Base-by-base conservation (phyloP, 768 basidiomycete species). In the Tephrocybe sp. region DNA sequence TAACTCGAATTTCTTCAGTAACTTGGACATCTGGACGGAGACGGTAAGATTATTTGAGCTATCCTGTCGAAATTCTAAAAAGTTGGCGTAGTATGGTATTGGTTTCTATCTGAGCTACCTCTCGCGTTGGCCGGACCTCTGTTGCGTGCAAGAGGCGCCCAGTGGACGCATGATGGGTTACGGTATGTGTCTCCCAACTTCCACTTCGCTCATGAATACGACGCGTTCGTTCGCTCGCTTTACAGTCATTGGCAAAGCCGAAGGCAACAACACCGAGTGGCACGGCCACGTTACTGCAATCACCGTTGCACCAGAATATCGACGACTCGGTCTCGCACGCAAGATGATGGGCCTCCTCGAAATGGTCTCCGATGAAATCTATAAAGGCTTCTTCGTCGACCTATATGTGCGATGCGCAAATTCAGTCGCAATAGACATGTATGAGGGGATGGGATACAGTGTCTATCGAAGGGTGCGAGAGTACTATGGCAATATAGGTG, bases 211-310 rank as follows among this genome's bases (percentile, higher is more conserved):
- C n/a, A 25, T 53, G 28, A 30, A 14, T 14, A 36, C n/a, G n/a
- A n/a, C n/a, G n/a, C n/a, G n/a, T n/a, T n/a, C n/a, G n/a, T n/a
- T n/a, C 17, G 4, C n/a, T n/a, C n/a, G 6, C n/a, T 26, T 33
- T 37, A 5, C 34, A 40, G 97, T 98, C 59, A 77, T 99, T 45
- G 95, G 93, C 20, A 99, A 98, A 62, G 93, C 94, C 1, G 93
- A 97, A 68, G 93, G 94, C 2, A 56, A 67, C 4, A 73, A 75
- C 0, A 51, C 68, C 1, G 93, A 95, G 61, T n/a, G n/a, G n/a
- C 93, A 94, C 62, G 96, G 94, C 0, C 97, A 98, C 63, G 86
- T 98, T 61, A 98, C 96, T 0, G 95, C 96, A 0, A 75, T n/a
- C 45, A 93, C 94, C 4, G 93, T 99, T 49, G 90, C 94, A 0